Conservation (phyloP, 768 basidiomycete genomes). For the Trametes sanguinea region DNA sequence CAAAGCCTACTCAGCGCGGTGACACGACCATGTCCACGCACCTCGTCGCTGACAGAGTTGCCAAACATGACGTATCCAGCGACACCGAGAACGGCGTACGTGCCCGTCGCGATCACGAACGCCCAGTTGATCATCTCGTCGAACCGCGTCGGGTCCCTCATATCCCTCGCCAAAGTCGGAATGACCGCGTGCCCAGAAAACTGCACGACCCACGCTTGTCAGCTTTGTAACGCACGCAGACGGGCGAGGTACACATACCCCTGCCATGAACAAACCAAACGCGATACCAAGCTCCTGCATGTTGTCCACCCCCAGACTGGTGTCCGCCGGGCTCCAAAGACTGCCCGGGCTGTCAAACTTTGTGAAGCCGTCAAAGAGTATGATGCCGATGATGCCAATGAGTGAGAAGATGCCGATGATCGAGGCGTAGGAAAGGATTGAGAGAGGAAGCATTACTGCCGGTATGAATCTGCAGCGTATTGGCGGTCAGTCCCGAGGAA, state of each 20-base stretch:
- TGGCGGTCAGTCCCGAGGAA: not conserved
- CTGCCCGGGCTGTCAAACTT: slow-evolving; percentile 78
- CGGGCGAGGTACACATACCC: slow-evolving; percentile 45
- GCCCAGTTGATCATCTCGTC: slow-evolving; percentile 82
- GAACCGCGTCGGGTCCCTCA: slow-evolving; percentile 81
- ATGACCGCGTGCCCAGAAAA: slow-evolving; percentile 94
- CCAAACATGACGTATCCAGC: slow-evolving; percentile 95
- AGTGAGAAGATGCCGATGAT: slow-evolving; percentile 83
- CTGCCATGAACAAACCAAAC: slow-evolving; percentile 91
- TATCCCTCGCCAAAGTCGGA: slow-evolving; percentile 87
- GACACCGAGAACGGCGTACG: slow-evolving; percentile 31
- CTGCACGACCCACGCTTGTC: slow-evolving; percentile 36
- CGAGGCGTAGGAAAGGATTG: slow-evolving; percentile 85
- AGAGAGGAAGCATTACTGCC: slow-evolving; percentile 82
- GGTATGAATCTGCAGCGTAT: slow-evolving; percentile 64
- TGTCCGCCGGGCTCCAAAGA: slow-evolving; percentile 73
- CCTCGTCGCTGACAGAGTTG: slow-evolving; percentile 75
- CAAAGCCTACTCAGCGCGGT: too few species aligned
- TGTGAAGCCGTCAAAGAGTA: slow-evolving; percentile 80
- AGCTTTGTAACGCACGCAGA: not conserved
- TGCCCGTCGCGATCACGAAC: slow-evolving; percentile 54
- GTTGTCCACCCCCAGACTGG: slow-evolving; percentile 55
- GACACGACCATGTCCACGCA: slow-evolving; percentile 28
- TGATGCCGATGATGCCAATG: slow-evolving; percentile 68
- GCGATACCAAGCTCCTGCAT: slow-evolving; percentile 68